phyloP scores from a whole-genome alignment of 148 eudicot genomes.

The Amaranthus palmeri region DNA sequence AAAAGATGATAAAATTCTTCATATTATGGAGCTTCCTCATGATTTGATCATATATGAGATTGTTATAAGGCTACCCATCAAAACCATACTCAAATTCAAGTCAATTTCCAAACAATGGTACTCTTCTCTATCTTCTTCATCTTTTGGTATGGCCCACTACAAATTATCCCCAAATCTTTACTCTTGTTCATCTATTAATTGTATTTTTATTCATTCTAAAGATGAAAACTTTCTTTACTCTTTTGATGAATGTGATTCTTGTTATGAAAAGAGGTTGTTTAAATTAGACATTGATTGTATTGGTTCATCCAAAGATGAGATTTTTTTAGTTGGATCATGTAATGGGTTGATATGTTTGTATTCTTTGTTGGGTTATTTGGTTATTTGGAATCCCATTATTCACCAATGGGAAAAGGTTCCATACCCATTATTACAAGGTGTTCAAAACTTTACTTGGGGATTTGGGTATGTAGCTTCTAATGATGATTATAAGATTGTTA shows the following conservation, averaged over 20 bases:
- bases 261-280: conserved; percentile 15
- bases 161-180: conserved; percentile 1
- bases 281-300: conserved; percentile 16
- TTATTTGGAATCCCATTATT: conserved; percentile 26
- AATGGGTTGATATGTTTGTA: conserved; percentile 25
- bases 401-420: conserved; percentile 15
- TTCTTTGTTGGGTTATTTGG: conserved; percentile 22
- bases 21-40: conserved; percentile 21
- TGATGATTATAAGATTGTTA: conserved; percentile 27
- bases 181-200: background rate
- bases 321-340: conserved; percentile 26
- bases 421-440: conserved; percentile 6
- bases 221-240: conserved; percentile 15
- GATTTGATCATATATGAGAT: conserved; percentile 14
- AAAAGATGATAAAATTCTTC: conserved; percentile 11
- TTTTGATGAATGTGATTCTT: conserved; percentile 5
- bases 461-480: conserved; percentile 22
- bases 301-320: conserved; percentile 14
- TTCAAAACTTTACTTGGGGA: conserved; percentile 15
- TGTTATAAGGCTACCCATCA: conserved; percentile 22
- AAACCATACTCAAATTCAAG: conserved; percentile 20
- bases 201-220: conserved; percentile 12
- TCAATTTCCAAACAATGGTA: conserved; percentile 25
- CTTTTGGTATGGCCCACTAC: conserved; percentile 16
- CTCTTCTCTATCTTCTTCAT: conserved; percentile 13